A percentile compares a stretch with the other conserved stretches of the same genome.
Conservation (phyloP, 2,329 filamentous ascomycete genomes). For the Colletotrichum neosansevieriae region DNA sequence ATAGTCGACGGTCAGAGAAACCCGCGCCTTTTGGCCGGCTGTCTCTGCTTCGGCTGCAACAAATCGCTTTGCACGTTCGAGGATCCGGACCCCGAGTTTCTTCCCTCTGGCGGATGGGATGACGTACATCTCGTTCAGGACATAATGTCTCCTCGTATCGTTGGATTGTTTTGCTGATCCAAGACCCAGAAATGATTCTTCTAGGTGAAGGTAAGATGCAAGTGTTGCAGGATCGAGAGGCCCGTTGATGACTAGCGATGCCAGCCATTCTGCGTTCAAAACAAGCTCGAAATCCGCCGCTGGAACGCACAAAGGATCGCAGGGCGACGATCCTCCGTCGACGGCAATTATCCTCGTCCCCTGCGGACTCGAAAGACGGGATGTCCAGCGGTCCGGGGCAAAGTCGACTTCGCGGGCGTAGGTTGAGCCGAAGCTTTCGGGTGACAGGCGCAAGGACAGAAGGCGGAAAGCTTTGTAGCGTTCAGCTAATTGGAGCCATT, state of each 20-base stretch:
- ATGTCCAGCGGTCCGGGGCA: constrained; percentile 19
- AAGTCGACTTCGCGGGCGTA: constrained; percentile 32
- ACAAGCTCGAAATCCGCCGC: too few species aligned
- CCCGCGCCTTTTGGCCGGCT: neutral
- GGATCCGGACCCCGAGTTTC: neutral
- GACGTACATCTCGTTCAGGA: constrained; percentile 37
- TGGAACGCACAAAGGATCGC: neutral
- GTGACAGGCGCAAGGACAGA: constrained; percentile 25
- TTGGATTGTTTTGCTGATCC: too few species aligned
- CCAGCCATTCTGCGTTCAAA: too few species aligned
- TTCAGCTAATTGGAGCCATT: neutral
- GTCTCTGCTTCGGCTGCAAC: neutral
- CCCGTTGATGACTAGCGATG: too few species aligned
- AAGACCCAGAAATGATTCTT: too few species aligned
- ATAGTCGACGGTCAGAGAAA: constrained; percentile 27
- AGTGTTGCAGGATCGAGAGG: too few species aligned
- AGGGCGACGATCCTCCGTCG: too few species aligned
- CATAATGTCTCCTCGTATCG: too few species aligned
- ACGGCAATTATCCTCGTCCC: too few species aligned
- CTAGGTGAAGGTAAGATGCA: too few species aligned
- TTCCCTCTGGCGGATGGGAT: constrained; percentile 7
- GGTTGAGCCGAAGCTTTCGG: constrained; percentile 28
- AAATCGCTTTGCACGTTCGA: constrained; percentile 9
- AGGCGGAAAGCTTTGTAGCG: constrained; percentile 37
- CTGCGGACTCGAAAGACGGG: constrained; percentile 1